Base-by-base conservation (phyloP, 257 asterid species). In the Gentiana macrophylla region DNA sequence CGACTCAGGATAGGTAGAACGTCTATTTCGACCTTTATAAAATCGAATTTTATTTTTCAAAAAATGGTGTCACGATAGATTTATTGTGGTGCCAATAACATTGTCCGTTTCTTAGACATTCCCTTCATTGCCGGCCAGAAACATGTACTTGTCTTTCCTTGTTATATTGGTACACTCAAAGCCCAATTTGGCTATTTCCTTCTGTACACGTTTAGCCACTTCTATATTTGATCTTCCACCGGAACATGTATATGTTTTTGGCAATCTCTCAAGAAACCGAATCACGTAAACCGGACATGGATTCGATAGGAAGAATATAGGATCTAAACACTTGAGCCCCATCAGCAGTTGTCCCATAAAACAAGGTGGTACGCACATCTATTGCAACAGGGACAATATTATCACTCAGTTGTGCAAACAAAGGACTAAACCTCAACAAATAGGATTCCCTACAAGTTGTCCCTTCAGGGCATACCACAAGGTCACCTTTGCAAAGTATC, bases 331-430 rank as follows among this genome's bases (percentile, higher is more conserved):
- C 50, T 72, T 72, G 33, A 47, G 37, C 24, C 13, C 78, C 78
- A 32, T 74, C 33, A 0, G 78, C 78, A 9, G 74, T 72, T 38
- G 78, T 72, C 47, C 74, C 78, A n/a, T 72, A 61, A 5, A 72
- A 72, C 74, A 68, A 60, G 62, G 56, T 61, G 8, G 53, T 68
- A 12, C 59, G 50, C 49, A 62, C 37, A 54, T 68, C 71, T n/a
- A 72, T 44, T 8, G 78, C 78, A 5, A 72, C 71, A 0, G 78
- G 78, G 15, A 68, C 60, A 5, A 68, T 24, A 24, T 24, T 24
- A 24, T 24, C 24, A 24, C 24, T 24, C 24, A 24, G 1, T 24
- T 24, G 24, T 0, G 78, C 65, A 37, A 72, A 72, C 33, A 68
- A 50, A 47, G 74, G 74, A 52, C 78, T 72, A 43, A 72, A 72